phyloP scores from a whole-genome alignment of 768 basidiomycete genomes.

The Pulveroboletus sp. region DNA sequence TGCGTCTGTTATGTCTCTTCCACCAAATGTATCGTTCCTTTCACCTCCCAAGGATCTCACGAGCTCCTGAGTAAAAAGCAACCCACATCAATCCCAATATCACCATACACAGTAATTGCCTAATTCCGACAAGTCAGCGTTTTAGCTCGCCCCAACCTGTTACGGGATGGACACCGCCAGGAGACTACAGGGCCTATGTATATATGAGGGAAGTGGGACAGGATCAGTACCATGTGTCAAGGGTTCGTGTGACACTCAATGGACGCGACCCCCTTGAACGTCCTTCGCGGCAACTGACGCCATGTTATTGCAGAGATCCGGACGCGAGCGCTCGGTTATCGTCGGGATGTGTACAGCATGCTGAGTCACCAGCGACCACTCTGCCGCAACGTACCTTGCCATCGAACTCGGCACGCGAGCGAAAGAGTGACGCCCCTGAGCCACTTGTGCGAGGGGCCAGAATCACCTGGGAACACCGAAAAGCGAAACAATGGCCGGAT shows the following conservation, averaged over 20 bases:
- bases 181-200: background rate
- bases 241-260: background rate
- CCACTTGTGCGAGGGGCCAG: background rate
- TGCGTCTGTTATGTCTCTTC: background rate
- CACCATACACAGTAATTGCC: background rate
- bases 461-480: background rate
- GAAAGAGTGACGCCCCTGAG: background rate
- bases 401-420: no score
- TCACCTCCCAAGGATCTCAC: background rate
- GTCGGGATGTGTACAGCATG: background rate
- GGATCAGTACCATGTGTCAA: background rate
- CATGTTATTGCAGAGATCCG: background rate
- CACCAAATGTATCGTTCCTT: background rate
- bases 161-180: background rate
- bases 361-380: no score
- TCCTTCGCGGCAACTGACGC: conserved; percentile 5
- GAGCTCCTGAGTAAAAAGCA: background rate
- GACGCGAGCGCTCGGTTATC: background rate
- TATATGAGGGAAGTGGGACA: background rate
- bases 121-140: no score
- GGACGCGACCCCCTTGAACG: background rate
- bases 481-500: background rate
- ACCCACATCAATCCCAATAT: background rate
- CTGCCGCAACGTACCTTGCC: no score
- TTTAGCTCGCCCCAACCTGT: background rate